Base-by-base conservation (phyloP, 169 alveolate genomes). In the Perkinsus marinus region DNA sequence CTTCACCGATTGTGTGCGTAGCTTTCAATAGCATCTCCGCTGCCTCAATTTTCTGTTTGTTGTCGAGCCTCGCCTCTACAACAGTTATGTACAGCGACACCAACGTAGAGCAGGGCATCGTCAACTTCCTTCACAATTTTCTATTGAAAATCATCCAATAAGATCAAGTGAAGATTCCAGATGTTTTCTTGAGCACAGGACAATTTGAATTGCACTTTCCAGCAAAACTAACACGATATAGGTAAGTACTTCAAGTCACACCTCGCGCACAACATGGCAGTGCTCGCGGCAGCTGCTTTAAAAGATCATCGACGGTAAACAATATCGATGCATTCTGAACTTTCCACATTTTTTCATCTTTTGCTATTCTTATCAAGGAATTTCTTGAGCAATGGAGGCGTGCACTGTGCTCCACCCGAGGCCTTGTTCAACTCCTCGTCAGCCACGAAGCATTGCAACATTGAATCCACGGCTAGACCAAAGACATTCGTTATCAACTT, bases 401-500 rank as follows among this genome's bases (percentile, higher is more conserved):
- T 57, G 79, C 79, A 6, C 22, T 57, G 79, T 5, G 79, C 79
- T 26, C 79, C 79, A 13, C 79, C 79, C 5, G 30, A 57, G 22
- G 79, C 7, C 79, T 57, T 57, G 34, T 57, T 57, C 36, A 57
- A 30, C 79, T 93, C 94, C 90, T 94, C 96, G 26, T 93, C 94
- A 26, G 93, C 92, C 22, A 94, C 90, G 93, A 92, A 94, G 91
- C 95, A 92, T 90, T 93, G 94, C 34, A 94, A 89, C 39, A 92
- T 92, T 0, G 96, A 92, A 91, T 94, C 96, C 34, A 90, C 90
- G 38, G 94, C 94, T 22, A 92, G 90, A 10, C 92, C 93, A 36
- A 93, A 94, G 90, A 94, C 96, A 43, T 93, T 90, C 94, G 93
- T 93, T 68, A 91, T 93, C 68, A 94, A 89, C 39, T 92, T 91